Conservation (phyloP, 805 yeast species). For the Wickerhamiella alocasiicola region DNA sequence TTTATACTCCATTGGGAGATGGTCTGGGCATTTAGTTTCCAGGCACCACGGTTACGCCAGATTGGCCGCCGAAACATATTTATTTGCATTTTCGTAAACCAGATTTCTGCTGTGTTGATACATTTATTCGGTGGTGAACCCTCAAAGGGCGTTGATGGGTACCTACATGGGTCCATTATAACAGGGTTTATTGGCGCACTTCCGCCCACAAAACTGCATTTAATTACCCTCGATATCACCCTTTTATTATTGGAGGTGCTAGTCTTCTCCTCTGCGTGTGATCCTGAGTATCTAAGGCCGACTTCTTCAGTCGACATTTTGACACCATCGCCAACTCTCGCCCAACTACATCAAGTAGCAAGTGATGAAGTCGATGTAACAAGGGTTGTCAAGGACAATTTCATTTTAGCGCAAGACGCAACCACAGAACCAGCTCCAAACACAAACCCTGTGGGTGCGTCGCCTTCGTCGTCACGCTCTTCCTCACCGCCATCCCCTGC, state of each 20-base stretch:
- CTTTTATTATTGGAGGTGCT: constrained; percentile 4
- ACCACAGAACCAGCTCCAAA: too few species aligned
- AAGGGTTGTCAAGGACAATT: background rate
- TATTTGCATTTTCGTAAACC: background rate
- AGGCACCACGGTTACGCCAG: background rate
- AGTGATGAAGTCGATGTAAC: background rate
- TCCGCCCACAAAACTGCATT: constrained; percentile 6
- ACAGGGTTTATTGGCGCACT: constrained; percentile 13
- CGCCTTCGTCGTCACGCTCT: too few species aligned
- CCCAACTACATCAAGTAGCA: background rate
- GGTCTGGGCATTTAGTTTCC: constrained; percentile 5
- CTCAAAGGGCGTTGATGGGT: constrained; percentile 8
- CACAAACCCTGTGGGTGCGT: too few species aligned
- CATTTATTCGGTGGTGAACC: constrained; percentile 1
- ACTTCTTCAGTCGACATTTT: background rate
- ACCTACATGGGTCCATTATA: constrained; percentile 11
- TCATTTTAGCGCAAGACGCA: too few species aligned
- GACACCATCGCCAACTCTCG: background rate
- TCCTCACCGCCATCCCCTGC: too few species aligned
- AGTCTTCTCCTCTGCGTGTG: constrained; percentile 1
- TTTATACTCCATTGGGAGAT: constrained; percentile 3
- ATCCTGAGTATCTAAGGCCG: background rate
- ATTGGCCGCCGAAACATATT: background rate
- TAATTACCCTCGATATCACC: constrained; percentile 6
- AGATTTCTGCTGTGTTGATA: background rate